Conservation (phyloP, 768 basidiomycete genomes). For the Lactarius indigo region DNA sequence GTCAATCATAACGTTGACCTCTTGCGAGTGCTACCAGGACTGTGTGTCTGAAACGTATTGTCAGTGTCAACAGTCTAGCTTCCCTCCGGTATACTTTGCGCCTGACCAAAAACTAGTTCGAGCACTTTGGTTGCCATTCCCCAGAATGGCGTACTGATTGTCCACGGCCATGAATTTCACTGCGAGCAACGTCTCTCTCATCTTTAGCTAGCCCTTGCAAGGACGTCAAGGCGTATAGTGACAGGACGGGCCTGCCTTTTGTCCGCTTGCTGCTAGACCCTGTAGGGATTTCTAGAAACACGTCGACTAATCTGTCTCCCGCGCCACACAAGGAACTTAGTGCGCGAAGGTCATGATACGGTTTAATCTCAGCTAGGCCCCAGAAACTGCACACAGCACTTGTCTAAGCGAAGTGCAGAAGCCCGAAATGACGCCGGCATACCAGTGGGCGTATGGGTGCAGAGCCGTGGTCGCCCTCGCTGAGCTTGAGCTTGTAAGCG, state of each 20-base stretch:
- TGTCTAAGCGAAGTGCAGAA: background rate
- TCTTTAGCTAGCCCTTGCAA: background rate
- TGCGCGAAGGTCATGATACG: background rate
- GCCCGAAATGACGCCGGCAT: background rate
- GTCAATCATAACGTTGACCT: conserved; percentile 60
- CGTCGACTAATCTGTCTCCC: background rate
- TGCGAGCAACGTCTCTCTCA: conserved; percentile 24
- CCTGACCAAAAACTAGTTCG: background rate
- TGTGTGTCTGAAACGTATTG: conserved; percentile 45
- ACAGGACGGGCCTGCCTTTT: too few relatives aligned
- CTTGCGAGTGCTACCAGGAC: conserved; percentile 70
- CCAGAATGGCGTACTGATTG: conserved; percentile 58
- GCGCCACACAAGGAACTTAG: background rate
- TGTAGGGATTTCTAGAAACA: background rate
- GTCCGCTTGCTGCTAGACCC: background rate
- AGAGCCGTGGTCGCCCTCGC: background rate
- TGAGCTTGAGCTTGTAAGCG: too few relatives aligned
- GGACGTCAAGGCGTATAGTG: conserved; percentile 41
- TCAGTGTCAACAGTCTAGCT: background rate
- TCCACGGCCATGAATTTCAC: conserved; percentile 69
- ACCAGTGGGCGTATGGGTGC: background rate
- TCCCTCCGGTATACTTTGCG: background rate
- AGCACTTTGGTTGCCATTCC: conserved; percentile 65
- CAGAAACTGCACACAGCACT: background rate
- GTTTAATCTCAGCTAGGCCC: background rate